Conservation (phyloP, 78 protist genomes). For the Dictyostelium capitatum region DNA sequence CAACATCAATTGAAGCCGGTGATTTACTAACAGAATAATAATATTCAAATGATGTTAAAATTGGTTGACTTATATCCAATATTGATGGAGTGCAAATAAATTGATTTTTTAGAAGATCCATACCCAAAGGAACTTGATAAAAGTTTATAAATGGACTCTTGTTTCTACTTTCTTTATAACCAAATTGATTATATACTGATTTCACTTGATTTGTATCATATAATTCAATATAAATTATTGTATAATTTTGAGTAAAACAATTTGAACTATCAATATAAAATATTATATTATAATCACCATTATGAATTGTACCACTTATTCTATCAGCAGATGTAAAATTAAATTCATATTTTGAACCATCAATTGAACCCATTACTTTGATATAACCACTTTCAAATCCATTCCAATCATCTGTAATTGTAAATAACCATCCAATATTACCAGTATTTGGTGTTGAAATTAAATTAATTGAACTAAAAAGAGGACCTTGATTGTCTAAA, state of each 20-base stretch:
- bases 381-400: constrained; percentile 11
- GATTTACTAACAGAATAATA: background rate
- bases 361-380: constrained; percentile 3
- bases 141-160: background rate
- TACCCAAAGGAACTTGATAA: background rate
- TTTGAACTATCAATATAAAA: background rate
- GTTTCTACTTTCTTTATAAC: too few species aligned
- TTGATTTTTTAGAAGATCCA: background rate
- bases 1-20: background rate
- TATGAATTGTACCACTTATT: background rate
- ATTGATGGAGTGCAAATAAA: background rate
- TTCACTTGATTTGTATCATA: background rate
- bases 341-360: background rate
- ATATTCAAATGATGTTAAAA: background rate
- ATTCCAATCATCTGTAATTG: constrained; percentile 2
- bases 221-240: background rate
- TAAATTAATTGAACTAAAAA: background rate
- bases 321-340: background rate
- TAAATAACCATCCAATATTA: background rate
- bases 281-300: background rate
- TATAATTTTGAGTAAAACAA: background rate
- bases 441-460: background rate
- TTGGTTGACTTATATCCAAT: background rate
- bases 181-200: background rate
- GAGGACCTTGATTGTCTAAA: background rate